Base-by-base conservation (phyloP, 2,329 filamentous ascomycete genomes). In the Pseudocercospora eumusae region DNA sequence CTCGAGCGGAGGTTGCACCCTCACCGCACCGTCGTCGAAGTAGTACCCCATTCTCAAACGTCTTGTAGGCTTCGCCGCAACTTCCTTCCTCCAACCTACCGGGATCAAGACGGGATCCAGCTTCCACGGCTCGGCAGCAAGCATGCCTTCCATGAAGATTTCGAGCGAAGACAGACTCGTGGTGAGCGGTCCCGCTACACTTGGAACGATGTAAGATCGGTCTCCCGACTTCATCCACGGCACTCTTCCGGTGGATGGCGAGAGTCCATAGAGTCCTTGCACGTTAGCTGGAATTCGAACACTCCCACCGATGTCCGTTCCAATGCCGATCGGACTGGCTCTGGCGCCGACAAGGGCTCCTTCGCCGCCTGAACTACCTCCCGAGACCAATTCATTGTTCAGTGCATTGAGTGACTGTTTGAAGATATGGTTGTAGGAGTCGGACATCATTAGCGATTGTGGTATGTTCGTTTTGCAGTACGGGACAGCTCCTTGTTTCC, bases 281-380 rank as follows among this genome's bases (percentile, higher is more conserved):
- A 93, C 93, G 69, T 96, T 92, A 60, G 96, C 90, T 75, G 90
- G 93, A 74, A 97, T 96, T 69, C 88, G 86, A 71, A 96, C 88
- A 59, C 76, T 80, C 2, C 82, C 82, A 1, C 80, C 82, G 49
- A 88, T 80, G 73, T 89, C 87, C 0, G 86, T 88, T 0, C 84
- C 85, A 18, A 88, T 78, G 1, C 87, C 87, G 1, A 88, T 69
- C 56, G 85, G 78, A 33, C 78, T 82, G 0, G 86, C 86, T 33
- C 80, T 78, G 77, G 88, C 81, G 3, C 81, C 83, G 21, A 88
- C 68, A 11, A 88, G 73, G 0, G 83, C 84, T 0, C 81, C 86
- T 71, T 89, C 87, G 13, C 88, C 88, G 10, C 88, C 88, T 0
- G 84, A 85, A 7, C 83, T 86, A 1, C 88, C 88, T 4, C 88